phyloP scores from a whole-genome alignment of 2,329 filamentous ascomycete species.

The Apiospora hydei region DNA sequence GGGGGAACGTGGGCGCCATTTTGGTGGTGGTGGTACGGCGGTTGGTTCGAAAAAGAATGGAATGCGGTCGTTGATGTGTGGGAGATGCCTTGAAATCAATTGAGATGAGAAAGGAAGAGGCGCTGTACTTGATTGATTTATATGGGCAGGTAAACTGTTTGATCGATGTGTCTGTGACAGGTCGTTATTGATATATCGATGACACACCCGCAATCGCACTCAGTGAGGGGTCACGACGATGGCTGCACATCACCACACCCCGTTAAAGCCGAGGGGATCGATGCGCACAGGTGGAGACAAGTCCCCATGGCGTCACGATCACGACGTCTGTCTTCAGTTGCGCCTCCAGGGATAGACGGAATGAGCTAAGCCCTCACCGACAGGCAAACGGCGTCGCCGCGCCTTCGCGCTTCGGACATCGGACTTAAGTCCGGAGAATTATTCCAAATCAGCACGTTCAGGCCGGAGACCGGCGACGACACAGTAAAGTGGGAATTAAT shows the following conservation, averaged over 20 bases:
- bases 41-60: neutral
- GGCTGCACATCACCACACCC: neutral
- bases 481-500: neutral
- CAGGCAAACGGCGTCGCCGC: neutral
- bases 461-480: neutral
- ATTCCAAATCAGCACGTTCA: neutral
- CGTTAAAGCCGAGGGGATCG: neutral
- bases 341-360: no score
- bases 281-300: neutral
- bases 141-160: neutral
- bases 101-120: neutral
- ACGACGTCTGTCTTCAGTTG: neutral
- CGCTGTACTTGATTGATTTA: neutral
- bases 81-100: neutral
- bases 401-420: neutral
- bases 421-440: neutral
- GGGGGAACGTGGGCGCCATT: constrained; percentile 43
- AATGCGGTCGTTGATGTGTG: neutral
- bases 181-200: neutral
- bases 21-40: neutral
- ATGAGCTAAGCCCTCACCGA: neutral
- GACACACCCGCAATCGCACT: neutral
- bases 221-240: constrained; percentile 1
- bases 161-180: neutral
- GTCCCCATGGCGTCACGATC: constrained; percentile 1